Conservation (phyloP, 805 yeast genomes). For the Teunomyces funiuensis region DNA sequence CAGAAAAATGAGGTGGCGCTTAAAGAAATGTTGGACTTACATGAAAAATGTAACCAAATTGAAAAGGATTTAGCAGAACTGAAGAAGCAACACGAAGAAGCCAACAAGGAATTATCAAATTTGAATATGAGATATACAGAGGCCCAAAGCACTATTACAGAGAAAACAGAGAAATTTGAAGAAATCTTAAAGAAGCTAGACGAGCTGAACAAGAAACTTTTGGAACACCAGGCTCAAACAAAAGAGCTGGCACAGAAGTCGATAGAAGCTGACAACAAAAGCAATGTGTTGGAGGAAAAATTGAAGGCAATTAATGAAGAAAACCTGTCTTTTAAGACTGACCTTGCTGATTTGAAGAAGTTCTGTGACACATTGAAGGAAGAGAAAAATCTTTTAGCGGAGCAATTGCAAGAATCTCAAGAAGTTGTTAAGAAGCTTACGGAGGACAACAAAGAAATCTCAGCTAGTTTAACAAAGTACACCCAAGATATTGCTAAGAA, state of each 20-base stretch:
- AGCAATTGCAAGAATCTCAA: slow-evolving; percentile 5
- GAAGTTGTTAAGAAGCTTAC: slow-evolving; percentile 4
- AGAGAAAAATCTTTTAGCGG: slow-evolving; percentile 4
- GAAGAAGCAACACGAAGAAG: not conserved
- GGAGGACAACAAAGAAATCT: not conserved
- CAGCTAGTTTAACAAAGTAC: not conserved
- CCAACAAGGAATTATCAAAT: not conserved
- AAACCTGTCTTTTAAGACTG: not conserved
- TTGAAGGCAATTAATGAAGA: not conserved
- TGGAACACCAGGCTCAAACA: not conserved
- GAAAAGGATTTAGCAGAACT: not conserved
- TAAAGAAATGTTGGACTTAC: not conserved
- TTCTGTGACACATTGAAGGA: not conserved
- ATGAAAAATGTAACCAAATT: not conserved
- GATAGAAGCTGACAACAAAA: not conserved
- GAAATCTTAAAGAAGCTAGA: not conserved
- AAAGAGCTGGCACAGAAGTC: not conserved
- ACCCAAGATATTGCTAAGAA: not conserved
- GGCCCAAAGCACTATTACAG: not conserved
- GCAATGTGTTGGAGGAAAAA: slow-evolving; percentile 2
- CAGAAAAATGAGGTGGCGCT: not conserved
- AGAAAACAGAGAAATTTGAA: not conserved
- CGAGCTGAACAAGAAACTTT: slow-evolving; percentile 1
- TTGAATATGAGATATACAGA: slow-evolving; percentile 1
- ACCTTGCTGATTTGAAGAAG: not conserved